Base-by-base conservation (phyloP, 2,329 filamentous ascomycete species). In the Aphanocladium album region DNA sequence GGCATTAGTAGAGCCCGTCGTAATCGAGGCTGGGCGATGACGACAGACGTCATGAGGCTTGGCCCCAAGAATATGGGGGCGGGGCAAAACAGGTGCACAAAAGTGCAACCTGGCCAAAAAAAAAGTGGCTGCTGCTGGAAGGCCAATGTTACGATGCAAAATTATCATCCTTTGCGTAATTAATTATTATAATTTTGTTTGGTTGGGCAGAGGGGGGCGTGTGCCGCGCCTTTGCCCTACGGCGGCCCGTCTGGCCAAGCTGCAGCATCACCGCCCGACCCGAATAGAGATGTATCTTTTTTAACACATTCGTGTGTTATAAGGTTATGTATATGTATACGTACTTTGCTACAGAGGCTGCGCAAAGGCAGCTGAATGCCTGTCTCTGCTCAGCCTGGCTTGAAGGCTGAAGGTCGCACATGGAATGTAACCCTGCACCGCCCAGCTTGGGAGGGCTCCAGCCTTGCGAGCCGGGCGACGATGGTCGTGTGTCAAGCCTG, bases 31-130 rank as follows among this genome's bases (percentile, higher is more conserved):
- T 52, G 57, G 57, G 57, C 49, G 49, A 59, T 59, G 57, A 59
- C 57, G 57, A 58, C 57, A 59, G 46, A 45, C 9, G 57, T 59
- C 57, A 59, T 52, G 57, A 52, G 57, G 57, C 47, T 52, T n/a
- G 56, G 39, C 37, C 37, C 8, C 47, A 25, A 46, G 49, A 59
- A 52, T 46, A 51, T 43, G 46, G 47, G 37, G 47, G 35, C 23
- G 57, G 47, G 47, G 46, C 47, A 33, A 3, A 12, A 21, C 33
- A 41, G 8, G 39, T 46, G 39, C 47, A 51, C 56, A 59, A 45
- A 59, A 59, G 39, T 46, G 55, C 45, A 39, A 25, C 50, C 12
- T 23, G 27, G n/a, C 14, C 30, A 30, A 7, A 11, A 30, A 7
- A 11, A 52, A 23, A 33, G 33, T 27, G 6, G 43, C 30, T n/a